Evolutionary conservation across 495 filamentous ascomycete genomes (phyloP).

Genomic region (Aspergillus baeticus): DNA sequence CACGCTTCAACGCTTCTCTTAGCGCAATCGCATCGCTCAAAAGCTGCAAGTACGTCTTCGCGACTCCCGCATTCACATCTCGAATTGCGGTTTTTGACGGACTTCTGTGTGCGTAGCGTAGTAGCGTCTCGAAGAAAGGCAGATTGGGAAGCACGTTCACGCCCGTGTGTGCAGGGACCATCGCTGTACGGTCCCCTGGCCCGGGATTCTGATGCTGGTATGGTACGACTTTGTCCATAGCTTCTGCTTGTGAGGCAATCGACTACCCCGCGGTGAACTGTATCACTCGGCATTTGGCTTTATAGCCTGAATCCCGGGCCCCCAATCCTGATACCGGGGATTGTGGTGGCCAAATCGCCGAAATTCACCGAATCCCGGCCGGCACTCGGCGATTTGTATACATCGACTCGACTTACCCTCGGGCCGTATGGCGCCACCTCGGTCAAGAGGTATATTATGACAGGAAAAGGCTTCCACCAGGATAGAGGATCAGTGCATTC

Average conservation of each 20-base stretch:
- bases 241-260: no score
- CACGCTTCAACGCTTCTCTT: constrained; percentile 16
- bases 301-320: no score
- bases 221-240: neutral
- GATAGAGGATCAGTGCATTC: neutral
- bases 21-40: constrained; percentile 15
- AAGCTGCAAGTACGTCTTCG: constrained; percentile 24
- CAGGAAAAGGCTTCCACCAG: neutral
- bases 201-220: neutral
- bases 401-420: neutral
- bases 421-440: no score
- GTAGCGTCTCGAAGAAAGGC: constrained; percentile 30
- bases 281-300: no score
- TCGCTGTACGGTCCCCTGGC: constrained; percentile 6
- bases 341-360: neutral
- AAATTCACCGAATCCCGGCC: neutral
- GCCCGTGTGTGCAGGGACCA: constrained; percentile 27
- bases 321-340: no score
- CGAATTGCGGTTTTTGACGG: constrained; percentile 23
- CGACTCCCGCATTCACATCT: constrained; percentile 28
- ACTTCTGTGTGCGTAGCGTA: constrained; percentile 26
- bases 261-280: no score
- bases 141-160: constrained; percentile 38
- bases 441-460: neutral
- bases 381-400: neutral